A percentile compares a stretch with the other conserved stretches of the same genome.
phyloP scores from a whole-genome alignment of 768 basidiomycete genomes.

The Russula lepida region DNA sequence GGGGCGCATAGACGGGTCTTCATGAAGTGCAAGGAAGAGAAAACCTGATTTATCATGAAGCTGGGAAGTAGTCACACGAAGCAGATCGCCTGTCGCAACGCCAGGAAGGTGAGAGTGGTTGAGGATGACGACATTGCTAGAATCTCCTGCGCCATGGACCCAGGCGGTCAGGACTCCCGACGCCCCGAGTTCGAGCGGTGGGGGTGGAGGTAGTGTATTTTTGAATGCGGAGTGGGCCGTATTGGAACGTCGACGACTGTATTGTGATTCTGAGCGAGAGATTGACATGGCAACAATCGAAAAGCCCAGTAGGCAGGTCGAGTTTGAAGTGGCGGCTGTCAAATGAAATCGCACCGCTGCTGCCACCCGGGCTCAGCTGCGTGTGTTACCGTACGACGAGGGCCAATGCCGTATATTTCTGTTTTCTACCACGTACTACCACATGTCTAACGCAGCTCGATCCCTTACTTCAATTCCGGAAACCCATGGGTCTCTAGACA shows the following conservation, averaged over 20 bases:
- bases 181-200: conserved; percentile 54
- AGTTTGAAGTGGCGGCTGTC: background rate
- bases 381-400: background rate
- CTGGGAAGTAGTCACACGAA: conserved; percentile 43
- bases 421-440: background rate
- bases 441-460: background rate
- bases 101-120: conserved; percentile 76
- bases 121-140: conserved; percentile 52
- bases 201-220: conserved; percentile 28
- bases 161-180: conserved; percentile 55
- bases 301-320: too few relatives aligned
- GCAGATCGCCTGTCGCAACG: conserved; percentile 64
- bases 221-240: conserved; percentile 62
- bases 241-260: conserved; percentile 61
- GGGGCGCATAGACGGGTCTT: conserved; percentile 51
- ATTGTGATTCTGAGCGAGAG: conserved; percentile 58
- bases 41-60: conserved; percentile 36
- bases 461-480: background rate
- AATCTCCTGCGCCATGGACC: conserved; percentile 66
- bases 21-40: conserved; percentile 60
- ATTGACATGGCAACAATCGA: conserved; percentile 38
- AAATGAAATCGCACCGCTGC: background rate
- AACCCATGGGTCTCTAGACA: background rate
- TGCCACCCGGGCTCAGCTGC: background rate
- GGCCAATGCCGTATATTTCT: background rate